Evolutionary conservation across 2,329 filamentous ascomycete species (phyloP).

Genomic region (Calonectria pteridis): DNA sequence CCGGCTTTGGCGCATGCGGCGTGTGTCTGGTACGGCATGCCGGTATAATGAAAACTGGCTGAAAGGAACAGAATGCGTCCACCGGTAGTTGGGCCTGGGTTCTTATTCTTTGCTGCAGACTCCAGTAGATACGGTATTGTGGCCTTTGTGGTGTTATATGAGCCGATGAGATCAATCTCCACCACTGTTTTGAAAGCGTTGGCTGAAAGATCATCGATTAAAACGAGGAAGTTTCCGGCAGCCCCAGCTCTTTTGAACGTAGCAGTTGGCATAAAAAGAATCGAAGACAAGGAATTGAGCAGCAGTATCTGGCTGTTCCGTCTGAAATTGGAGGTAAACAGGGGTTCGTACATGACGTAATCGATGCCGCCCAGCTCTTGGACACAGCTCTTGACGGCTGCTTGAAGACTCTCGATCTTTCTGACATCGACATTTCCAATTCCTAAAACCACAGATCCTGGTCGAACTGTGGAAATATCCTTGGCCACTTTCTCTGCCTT

Average conservation of each 20-base stretch:
- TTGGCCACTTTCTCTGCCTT: slow-evolving; percentile 9
- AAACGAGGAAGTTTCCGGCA: slow-evolving; percentile 19
- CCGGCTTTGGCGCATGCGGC: slow-evolving; percentile 2
- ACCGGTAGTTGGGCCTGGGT: neutral
- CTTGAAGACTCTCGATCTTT: neutral
- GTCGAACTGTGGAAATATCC: neutral
- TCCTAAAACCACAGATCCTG: slow-evolving; percentile 11
- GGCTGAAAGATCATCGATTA: neutral
- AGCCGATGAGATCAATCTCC: slow-evolving; percentile 21
- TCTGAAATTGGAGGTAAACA: neutral
- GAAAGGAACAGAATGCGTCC: slow-evolving; percentile 22
- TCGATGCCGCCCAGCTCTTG: slow-evolving; percentile 17
- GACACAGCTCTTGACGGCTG: slow-evolving; percentile 1
- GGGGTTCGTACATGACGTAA: slow-evolving; percentile 12
- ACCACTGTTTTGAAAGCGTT: slow-evolving; percentile 26
- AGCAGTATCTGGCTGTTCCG: neutral
- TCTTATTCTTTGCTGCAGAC: slow-evolving; percentile 4
- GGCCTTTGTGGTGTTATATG: slow-evolving; percentile 13
- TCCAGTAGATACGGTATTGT: neutral
- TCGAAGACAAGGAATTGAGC: neutral
- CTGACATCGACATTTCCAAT: slow-evolving; percentile 16
- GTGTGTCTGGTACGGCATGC: slow-evolving; percentile 19
- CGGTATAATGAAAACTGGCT: slow-evolving; percentile 19
- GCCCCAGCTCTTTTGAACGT: neutral
- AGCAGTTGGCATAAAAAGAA: neutral